A percentile compares a stretch with the other conserved stretches of the same genome.
Conservation (phyloP, 2,329 filamentous ascomycete species). For the Celoporthe dispersa region DNA sequence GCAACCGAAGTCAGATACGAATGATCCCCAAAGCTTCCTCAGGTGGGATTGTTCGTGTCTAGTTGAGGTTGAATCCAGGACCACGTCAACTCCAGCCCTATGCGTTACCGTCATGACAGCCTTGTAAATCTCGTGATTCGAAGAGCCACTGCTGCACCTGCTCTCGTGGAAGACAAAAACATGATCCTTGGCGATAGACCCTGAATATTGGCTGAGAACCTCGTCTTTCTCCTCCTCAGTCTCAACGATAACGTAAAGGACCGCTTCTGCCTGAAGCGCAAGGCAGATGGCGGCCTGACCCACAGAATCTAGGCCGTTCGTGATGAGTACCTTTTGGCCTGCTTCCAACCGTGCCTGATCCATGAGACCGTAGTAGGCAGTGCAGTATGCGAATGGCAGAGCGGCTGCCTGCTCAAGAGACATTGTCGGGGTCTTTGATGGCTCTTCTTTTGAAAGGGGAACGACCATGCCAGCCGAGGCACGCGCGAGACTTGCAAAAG, state of each 20-base stretch:
- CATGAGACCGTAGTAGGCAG: conserved; percentile 47
- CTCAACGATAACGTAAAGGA: conserved; percentile 49
- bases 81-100: neutral
- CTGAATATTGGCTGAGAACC: conserved; percentile 35
- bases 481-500: conserved; percentile 41
- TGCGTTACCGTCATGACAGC: neutral
- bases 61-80: neutral
- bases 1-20: conserved; percentile 20
- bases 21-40: conserved; percentile 17
- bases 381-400: conserved; percentile 46
- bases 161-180: neutral
- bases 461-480: conserved; percentile 35
- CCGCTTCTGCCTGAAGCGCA: conserved; percentile 43
- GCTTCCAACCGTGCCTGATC: conserved; percentile 43
- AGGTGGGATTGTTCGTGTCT: neutral
- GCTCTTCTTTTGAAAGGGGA: neutral
- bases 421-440: conserved; percentile 31
- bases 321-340: conserved; percentile 46
- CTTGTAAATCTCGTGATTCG: neutral
- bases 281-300: conserved; percentile 47
- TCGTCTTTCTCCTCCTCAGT: conserved; percentile 45
- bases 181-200: neutral
- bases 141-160: neutral
- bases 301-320: conserved; percentile 44
- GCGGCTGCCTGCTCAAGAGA: conserved; percentile 45